Conservation (phyloP, 2,329 filamentous ascomycete species). For the Delphinella strobiligena region DNA sequence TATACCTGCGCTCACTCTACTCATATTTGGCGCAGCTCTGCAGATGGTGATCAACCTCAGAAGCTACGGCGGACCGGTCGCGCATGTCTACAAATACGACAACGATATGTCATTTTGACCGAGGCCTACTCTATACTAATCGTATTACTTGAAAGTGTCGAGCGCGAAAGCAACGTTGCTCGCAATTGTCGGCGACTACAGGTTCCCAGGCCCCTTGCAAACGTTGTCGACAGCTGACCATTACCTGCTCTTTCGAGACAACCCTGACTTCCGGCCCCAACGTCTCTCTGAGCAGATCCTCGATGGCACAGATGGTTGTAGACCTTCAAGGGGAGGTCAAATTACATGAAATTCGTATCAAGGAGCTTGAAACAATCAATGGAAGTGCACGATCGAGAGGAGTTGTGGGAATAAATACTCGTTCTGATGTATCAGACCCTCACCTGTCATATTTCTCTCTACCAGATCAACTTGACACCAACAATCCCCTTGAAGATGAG, state of each 20-base stretch:
- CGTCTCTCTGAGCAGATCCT: not conserved
- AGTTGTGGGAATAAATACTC: too few species aligned
- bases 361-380: too few species aligned
- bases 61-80: not conserved
- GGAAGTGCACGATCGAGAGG: too few species aligned
- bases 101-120: not conserved
- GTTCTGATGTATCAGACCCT: too few species aligned
- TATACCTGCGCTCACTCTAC: too few species aligned
- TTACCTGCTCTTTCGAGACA: conserved; percentile 1
- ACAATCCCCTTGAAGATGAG: too few species aligned
- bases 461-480: too few species aligned
- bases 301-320: not conserved
- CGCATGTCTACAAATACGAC: not conserved
- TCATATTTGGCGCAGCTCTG: too few species aligned
- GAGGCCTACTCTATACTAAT: not conserved
- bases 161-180: conserved; percentile 1
- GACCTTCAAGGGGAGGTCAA: not conserved
- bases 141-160: conserved; percentile 12
- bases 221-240: not conserved
- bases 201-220: not conserved
- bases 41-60: not conserved
- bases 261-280: not conserved
- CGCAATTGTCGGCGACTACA: too few species aligned
- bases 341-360: not conserved
- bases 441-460: too few species aligned